These are phyloP conservation scores for Pichia heedii DNA, from an alignment of 805 yeast species.

Conservation along the genomic window DNA sequence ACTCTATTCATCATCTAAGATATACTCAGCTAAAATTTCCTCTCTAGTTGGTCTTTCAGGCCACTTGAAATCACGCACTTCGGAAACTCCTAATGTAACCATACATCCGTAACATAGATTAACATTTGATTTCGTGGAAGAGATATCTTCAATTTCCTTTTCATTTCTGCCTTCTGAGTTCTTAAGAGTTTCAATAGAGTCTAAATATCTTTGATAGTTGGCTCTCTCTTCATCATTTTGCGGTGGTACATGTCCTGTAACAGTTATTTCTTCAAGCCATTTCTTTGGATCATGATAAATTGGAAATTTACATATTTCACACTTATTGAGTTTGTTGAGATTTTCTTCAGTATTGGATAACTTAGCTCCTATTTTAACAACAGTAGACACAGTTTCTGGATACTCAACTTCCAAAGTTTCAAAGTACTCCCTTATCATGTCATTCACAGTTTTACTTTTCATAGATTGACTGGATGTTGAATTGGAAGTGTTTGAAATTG, in stretches of 20 bases:
- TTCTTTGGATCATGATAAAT: slow-evolving; percentile 49
- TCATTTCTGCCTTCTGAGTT: not conserved
- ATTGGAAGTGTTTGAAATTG: slow-evolving; percentile 3
- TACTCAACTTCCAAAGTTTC: slow-evolving; percentile 63
- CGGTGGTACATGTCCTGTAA: slow-evolving; percentile 43
- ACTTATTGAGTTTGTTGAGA: slow-evolving; percentile 21
- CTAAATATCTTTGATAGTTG: slow-evolving; percentile 20
- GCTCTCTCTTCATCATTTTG: slow-evolving; percentile 33
- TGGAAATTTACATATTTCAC: slow-evolving; percentile 48
- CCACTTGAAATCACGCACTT: slow-evolving; percentile 23
- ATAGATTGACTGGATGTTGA: slow-evolving; percentile 31
- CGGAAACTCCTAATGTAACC: slow-evolving; percentile 44
- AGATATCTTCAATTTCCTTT: not conserved
- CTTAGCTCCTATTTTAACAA: slow-evolving; percentile 81
- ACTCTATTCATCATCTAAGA: slow-evolving; percentile 7
- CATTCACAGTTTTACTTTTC: slow-evolving; percentile 74
- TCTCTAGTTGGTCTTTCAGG: slow-evolving; percentile 21
- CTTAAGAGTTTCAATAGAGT: not conserved
- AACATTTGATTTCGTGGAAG: too few species aligned
- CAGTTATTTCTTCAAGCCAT: slow-evolving; percentile 68
- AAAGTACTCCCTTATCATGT: slow-evolving; percentile 67
- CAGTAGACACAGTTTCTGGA: slow-evolving; percentile 87
- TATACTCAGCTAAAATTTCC: slow-evolving; percentile 23
- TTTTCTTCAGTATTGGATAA: slow-evolving; percentile 38
- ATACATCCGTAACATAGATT: slow-evolving; percentile 72